Base-by-base conservation (phyloP, 805 yeast species). In the Candida sakaeoensis region DNA sequence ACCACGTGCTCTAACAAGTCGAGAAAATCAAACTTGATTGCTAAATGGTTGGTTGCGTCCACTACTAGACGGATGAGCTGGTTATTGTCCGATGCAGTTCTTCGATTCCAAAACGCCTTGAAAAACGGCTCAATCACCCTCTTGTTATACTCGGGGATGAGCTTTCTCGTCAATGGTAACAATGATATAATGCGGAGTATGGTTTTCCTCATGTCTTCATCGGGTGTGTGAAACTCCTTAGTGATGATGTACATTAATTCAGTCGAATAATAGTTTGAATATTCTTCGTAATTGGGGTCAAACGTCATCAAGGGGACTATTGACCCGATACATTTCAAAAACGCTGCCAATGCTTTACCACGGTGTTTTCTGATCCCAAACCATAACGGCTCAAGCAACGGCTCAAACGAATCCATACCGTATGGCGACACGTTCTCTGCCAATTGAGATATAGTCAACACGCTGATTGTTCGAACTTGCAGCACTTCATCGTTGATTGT, bases 381-480 rank as follows among this genome's bases (percentile, higher is more conserved):
- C 95, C 96, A 89, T 5, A 87, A 62, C 0, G 88, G 85, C 40
- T 85, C 91, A 25, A 91, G 54, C 0, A 81, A 70, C 0, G 63
- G 61, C 50, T 89, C 95, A 56, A 91, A 90, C 0, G 91, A 79
- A 51, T 87, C 96, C 40, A 86, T 83, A 33, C 98, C 99, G 60
- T 84, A 87, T 0, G 98, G 98, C 16, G 77, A 70, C 3, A 88
- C 77, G 6, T 86, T 80, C 36, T 85, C 90, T 0, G 97, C 97
- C 24, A 91, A 59, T 1, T 82, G 74, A 0, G 90, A 66, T 2
- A 90, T 53, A 0, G 96, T 80, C 25, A 72, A 64, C 0, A 95
- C 95, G 0, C 95, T 71, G 9, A 80, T 71, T 2, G 77, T 74
- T 41, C 95, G 67, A 0, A 89, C 84, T 32, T 75, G 79, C 9